phyloP scores from a whole-genome alignment of 176 grass and related monocot genomes.

The Panicum miliaceum region DNA sequence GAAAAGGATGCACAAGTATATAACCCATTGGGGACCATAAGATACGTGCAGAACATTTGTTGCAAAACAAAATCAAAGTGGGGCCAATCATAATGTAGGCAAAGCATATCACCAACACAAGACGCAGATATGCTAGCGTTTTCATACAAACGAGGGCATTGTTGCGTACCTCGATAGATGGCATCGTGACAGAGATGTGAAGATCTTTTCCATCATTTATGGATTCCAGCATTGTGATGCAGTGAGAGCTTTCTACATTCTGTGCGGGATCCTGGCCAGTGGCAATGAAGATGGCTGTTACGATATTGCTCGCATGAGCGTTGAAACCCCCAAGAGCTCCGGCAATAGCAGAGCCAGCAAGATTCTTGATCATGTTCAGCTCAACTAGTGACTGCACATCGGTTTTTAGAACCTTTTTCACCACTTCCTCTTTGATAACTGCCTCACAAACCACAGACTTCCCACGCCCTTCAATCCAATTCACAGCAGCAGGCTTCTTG shows the following conservation, averaged over 20 bases:
- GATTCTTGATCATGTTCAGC: constrained; percentile 95
- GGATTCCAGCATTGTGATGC: constrained; percentile 96
- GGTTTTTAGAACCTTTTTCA: constrained; percentile 95
- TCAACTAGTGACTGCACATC: constrained; percentile 81
- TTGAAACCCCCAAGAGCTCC: constrained; percentile 95
- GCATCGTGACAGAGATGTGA: constrained; percentile 97
- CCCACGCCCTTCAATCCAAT: constrained; percentile 96
- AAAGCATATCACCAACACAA: background rate
- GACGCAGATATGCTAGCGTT: constrained; percentile 7
- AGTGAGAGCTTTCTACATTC: constrained; percentile 97
- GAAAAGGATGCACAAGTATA: constrained; percentile 35
- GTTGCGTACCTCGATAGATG: constrained; percentile 86
- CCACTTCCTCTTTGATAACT: constrained; percentile 85
- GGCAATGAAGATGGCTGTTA: constrained; percentile 90
- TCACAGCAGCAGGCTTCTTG: constrained; percentile 91
- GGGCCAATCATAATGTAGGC: constrained; percentile 22
- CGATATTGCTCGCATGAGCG: constrained; percentile 92
- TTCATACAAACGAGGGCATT: constrained; percentile 21
- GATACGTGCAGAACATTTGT: constrained; percentile 28
- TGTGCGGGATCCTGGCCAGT: constrained; percentile 96
- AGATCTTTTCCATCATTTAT: constrained; percentile 86
- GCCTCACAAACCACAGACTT: constrained; percentile 97
- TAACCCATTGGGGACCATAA: constrained; percentile 26
- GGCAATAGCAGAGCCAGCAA: constrained; percentile 88
- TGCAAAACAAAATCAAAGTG: constrained; percentile 38